Evolutionary conservation across 2,329 filamentous ascomycete species (phyloP).

Genomic region (Fusarium lyarnte): DNA sequence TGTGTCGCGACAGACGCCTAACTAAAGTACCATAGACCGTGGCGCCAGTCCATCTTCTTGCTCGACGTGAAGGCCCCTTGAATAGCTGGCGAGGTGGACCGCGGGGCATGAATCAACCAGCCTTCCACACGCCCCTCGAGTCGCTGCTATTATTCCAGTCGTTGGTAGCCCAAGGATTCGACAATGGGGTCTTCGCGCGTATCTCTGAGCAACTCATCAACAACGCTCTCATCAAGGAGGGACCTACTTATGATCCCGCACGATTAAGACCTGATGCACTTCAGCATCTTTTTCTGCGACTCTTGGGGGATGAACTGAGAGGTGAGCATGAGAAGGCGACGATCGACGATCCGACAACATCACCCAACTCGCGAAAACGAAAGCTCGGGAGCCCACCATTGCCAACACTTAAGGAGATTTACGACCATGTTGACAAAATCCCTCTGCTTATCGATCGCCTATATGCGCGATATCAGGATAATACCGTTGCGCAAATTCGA

Average conservation of each 20-base stretch:
- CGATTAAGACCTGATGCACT: constrained; percentile 82
- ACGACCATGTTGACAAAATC: constrained; percentile 73
- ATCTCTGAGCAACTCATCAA: constrained; percentile 80
- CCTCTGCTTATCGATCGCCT: constrained; percentile 77
- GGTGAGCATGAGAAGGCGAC: constrained; percentile 55
- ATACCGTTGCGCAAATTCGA: constrained; percentile 74
- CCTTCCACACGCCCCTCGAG: constrained; percentile 84
- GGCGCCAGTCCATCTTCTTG: constrained; percentile 65
- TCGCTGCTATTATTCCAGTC: constrained; percentile 86
- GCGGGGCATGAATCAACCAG: constrained; percentile 65
- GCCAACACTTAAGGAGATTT: constrained; percentile 72
- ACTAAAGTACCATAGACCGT: constrained; percentile 52
- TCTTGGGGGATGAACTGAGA: constrained; percentile 78
- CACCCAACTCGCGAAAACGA: constrained; percentile 74
- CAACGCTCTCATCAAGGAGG: constrained; percentile 77
- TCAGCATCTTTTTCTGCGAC: constrained; percentile 78
- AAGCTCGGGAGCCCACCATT: constrained; percentile 74
- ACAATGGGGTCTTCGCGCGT: constrained; percentile 71
- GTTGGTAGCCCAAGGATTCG: constrained; percentile 73
- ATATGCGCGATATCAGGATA: constrained; percentile 77
- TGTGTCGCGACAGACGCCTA: constrained; percentile 37
- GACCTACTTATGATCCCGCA: constrained; percentile 75
- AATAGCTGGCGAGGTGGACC: constrained; percentile 64
- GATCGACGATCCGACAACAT: constrained; percentile 57
- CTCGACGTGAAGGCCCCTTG: constrained; percentile 64